These are phyloP conservation scores for Paraleonurus japonicus DNA, from an alignment of 257 asterid genomes.

Conservation along the genomic window DNA sequence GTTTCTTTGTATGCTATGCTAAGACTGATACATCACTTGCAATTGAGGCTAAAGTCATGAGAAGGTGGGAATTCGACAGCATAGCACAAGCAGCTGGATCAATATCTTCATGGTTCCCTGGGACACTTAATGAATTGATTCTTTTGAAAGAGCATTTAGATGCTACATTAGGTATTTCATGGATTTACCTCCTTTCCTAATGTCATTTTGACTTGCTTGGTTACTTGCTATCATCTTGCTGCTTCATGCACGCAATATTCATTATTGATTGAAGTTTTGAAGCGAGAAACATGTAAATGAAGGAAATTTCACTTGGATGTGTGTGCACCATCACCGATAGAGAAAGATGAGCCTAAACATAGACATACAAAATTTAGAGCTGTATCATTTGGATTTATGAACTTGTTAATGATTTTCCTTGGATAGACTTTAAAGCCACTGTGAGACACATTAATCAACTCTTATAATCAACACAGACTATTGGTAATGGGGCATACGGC, in stretches of 20 bases:
- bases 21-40: slow-evolving; percentile 96
- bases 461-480: neutral
- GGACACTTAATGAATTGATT: slow-evolving; percentile 56
- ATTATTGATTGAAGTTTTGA: neutral
- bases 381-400: neutral
- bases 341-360: neutral
- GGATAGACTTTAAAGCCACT: neutral
- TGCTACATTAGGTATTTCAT: slow-evolving; percentile 53
- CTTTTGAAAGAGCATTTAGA: slow-evolving; percentile 66
- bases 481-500: too few species aligned
- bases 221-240: neutral
- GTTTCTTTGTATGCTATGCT: slow-evolving; percentile 19
- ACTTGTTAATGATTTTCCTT: neutral
- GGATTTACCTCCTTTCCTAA: neutral
- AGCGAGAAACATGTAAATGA: neutral
- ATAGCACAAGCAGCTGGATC: slow-evolving; percentile 66
- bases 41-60: slow-evolving; percentile 82
- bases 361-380: neutral
- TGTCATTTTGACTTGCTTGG: slow-evolving; percentile 1
- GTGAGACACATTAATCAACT: neutral
- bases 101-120: slow-evolving; percentile 79
- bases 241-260: neutral
- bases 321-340: neutral
- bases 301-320: slow-evolving; percentile 3
- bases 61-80: slow-evolving; percentile 97